phyloP scores from a whole-genome alignment of 495 filamentous ascomycete genomes.

The Penicillium daleae region DNA sequence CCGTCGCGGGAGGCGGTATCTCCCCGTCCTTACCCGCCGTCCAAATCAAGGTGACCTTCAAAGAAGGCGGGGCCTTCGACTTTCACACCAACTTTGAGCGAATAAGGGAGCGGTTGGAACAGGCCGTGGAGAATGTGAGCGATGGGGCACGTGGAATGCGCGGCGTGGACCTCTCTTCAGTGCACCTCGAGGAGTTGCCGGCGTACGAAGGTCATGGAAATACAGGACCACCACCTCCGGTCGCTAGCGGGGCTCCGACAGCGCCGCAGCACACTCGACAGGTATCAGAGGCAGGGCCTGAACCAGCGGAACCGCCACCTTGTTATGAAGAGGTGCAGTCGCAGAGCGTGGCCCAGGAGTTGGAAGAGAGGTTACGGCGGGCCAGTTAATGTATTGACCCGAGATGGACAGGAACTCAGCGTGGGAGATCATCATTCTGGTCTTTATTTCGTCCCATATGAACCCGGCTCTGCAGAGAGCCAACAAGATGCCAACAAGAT shows the following conservation, averaged over 20 bases:
- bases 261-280: slow-evolving; percentile 20
- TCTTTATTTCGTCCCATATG: neutral
- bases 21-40: slow-evolving; percentile 71
- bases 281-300: slow-evolving; percentile 24
- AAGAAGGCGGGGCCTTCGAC: slow-evolving; percentile 92
- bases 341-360: slow-evolving; percentile 68
- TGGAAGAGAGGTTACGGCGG: slow-evolving; percentile 53
- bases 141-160: slow-evolving; percentile 51
- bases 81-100: slow-evolving; percentile 83
- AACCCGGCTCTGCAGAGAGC: neutral
- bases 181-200: slow-evolving; percentile 82
- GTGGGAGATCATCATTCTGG: neutral
- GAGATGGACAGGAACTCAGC: neutral
- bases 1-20: slow-evolving; percentile 84
- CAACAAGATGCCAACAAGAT: neutral
- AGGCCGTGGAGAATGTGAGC: slow-evolving; percentile 72
- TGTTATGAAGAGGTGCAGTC: slow-evolving; percentile 91
- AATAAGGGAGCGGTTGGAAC: slow-evolving; percentile 79
- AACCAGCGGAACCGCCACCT: slow-evolving; percentile 82
- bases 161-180: slow-evolving; percentile 57
- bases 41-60: slow-evolving; percentile 84
- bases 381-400: slow-evolving; percentile 31
- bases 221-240: slow-evolving; percentile 13
- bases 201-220: slow-evolving; percentile 62
- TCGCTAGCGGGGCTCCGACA: slow-evolving; percentile 11